phyloP scores from a whole-genome alignment of 2,329 filamentous ascomycete genomes.

The Fusarium sp. region DNA sequence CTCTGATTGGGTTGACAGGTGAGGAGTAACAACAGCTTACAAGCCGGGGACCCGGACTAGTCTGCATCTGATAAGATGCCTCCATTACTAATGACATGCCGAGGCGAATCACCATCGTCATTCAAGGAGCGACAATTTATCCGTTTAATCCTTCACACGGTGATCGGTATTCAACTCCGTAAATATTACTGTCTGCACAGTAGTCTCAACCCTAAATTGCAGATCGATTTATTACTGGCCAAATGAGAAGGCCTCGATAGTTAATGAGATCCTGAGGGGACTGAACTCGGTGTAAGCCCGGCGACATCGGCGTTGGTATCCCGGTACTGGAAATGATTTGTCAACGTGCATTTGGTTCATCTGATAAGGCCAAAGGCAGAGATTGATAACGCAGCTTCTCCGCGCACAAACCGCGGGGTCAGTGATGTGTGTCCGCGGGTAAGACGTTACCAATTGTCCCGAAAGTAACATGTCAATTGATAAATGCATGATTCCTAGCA shows the following conservation, averaged over 20 bases:
- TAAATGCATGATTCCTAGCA: background rate
- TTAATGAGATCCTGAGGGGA: slow-evolving; percentile 12
- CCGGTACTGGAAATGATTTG: background rate
- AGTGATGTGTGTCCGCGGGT: background rate
- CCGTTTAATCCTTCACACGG: slow-evolving; percentile 2
- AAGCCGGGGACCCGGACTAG: slow-evolving; percentile 19
- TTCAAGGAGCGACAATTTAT: slow-evolving; percentile 7
- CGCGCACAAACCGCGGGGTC: background rate
- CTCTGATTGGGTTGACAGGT: background rate
- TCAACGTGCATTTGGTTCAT: slow-evolving; percentile 19
- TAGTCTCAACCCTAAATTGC: slow-evolving; percentile 16
- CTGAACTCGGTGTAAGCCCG: slow-evolving; percentile 7
- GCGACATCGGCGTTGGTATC: slow-evolving; percentile 17
- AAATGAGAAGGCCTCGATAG: slow-evolving; percentile 30
- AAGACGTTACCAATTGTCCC: background rate
- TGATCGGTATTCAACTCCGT: slow-evolving; percentile 22
- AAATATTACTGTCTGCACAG: background rate
- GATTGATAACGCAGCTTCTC: slow-evolving; percentile 33
- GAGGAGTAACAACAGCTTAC: slow-evolving; percentile 16
- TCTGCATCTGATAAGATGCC: slow-evolving; percentile 40
- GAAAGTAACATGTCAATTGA: background rate
- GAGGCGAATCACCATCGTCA: slow-evolving; percentile 30
- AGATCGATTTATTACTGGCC: slow-evolving; percentile 28
- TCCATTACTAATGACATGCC: slow-evolving; percentile 31
- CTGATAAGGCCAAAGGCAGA: slow-evolving; percentile 22